Percentiles rank a stretch among this genome's conserved stretches.
Conservation (phyloP, 371 early-diverging fungal genomes). For the Lichtheimia ornata region DNA sequence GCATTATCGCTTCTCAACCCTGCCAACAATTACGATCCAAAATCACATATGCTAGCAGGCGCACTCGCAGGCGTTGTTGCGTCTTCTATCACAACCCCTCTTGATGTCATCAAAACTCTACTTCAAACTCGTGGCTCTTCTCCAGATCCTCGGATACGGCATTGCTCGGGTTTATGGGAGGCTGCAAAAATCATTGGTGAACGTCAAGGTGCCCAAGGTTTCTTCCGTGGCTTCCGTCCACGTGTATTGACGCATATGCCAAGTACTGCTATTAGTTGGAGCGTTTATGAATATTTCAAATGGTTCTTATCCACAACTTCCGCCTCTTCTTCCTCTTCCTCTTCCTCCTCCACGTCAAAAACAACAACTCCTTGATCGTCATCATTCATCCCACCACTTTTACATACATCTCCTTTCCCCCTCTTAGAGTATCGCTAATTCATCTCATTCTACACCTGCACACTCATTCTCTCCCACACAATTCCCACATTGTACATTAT, state of each 20-base stretch:
- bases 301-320: slow-evolving; percentile 53
- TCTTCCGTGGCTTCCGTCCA: slow-evolving; percentile 76
- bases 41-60: slow-evolving; percentile 83
- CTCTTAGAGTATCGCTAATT: neutral
- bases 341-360: neutral
- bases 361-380: neutral
- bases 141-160: slow-evolving; percentile 63
- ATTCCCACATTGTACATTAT: neutral
- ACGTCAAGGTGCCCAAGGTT: slow-evolving; percentile 74
- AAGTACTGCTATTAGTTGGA: slow-evolving; percentile 93
- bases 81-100: slow-evolving; percentile 84
- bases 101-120: slow-evolving; percentile 93
- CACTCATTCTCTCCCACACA: neutral
- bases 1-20: slow-evolving; percentile 75
- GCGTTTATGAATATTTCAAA: slow-evolving; percentile 85
- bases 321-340: neutral
- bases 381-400: neutral
- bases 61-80: slow-evolving; percentile 88
- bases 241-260: slow-evolving; percentile 86
- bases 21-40: slow-evolving; percentile 72
- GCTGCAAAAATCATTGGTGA: slow-evolving; percentile 75
- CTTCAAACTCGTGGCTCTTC: slow-evolving; percentile 86
- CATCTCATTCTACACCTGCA: neutral
- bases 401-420: neutral
- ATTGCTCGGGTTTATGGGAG: slow-evolving; percentile 67